Conservation (phyloP, 2,329 filamentous ascomycete species). For the Cladosporium sp. region DNA sequence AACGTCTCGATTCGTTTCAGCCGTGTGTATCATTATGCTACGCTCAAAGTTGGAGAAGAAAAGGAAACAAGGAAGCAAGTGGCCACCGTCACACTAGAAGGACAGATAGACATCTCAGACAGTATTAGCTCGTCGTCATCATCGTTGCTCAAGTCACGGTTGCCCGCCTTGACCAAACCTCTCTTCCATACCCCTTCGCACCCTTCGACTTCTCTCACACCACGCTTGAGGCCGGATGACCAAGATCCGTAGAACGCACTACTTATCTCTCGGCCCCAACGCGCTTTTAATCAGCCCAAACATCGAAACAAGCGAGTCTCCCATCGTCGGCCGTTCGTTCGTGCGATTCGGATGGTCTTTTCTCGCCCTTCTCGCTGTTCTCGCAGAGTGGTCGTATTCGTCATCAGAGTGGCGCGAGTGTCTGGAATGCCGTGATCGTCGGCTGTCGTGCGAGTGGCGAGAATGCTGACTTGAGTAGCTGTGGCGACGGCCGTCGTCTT, state of each 20-base stretch:
- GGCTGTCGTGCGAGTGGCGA: conserved; percentile 3
- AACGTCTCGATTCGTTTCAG: background rate
- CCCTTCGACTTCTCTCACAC: too few relatives aligned
- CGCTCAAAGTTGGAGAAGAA: background rate
- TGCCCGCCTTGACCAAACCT: too few relatives aligned
- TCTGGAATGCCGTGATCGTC: background rate
- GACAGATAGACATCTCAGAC: too few relatives aligned
- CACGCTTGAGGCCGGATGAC: background rate
- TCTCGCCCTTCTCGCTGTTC: background rate
- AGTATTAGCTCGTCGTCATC: too few relatives aligned
- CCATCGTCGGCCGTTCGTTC: conserved; percentile 9
- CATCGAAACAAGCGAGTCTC: conserved; percentile 4
- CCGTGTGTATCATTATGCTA: background rate
- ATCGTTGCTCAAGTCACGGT: too few relatives aligned
- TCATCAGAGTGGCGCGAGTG: background rate
- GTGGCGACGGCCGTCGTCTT: conserved; percentile 1
- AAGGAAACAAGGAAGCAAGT: background rate
- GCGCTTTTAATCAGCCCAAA: conserved; percentile 5
- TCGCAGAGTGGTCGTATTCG: too few relatives aligned
- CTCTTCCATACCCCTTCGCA: too few relatives aligned
- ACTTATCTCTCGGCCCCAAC: conserved; percentile 7
- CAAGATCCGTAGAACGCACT: too few relatives aligned
- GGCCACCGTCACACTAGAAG: too few relatives aligned
- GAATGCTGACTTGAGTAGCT: conserved; percentile 10
- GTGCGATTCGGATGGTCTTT: conserved; percentile 3